Evolutionary conservation across 108 stramenopile genomes (phyloP).

Genomic region (Schizochytrium sp.): DNA sequence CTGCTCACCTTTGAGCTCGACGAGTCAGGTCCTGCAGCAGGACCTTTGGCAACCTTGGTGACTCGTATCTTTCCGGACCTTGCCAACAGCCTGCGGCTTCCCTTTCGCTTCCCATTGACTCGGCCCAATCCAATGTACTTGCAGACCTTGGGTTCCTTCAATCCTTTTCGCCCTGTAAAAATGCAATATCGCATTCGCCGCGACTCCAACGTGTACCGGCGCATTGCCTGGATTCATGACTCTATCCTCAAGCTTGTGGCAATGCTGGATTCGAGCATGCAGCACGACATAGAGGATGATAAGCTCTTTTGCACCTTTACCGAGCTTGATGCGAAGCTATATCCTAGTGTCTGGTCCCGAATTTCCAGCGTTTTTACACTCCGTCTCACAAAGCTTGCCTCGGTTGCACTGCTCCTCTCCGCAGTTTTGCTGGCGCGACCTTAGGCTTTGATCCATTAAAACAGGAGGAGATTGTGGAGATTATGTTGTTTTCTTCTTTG

Average conservation of each 20-base stretch:
- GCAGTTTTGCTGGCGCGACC: no score
- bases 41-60: neutral
- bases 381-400: no score
- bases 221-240: constrained; percentile 13
- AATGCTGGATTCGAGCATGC: neutral
- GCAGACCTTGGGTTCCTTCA: no score
- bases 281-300: neutral
- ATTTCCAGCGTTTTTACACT: no score
- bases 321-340: neutral
- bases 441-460: no score
- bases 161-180: no score
- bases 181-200: neutral
- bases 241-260: neutral
- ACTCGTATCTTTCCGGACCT: neutral
- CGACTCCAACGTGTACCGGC: constrained; percentile 2
- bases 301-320: neutral
- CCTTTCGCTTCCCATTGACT: neutral
- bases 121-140: neutral
- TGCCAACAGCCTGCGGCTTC: neutral
- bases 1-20: neutral
- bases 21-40: neutral
- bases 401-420: no score
- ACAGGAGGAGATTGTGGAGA: no score
- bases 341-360: neutral
- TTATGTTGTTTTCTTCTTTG: no score